phyloP scores from a whole-genome alignment of 495 filamentous ascomycete genomes.

The Parathielavia hyrcaniae region DNA sequence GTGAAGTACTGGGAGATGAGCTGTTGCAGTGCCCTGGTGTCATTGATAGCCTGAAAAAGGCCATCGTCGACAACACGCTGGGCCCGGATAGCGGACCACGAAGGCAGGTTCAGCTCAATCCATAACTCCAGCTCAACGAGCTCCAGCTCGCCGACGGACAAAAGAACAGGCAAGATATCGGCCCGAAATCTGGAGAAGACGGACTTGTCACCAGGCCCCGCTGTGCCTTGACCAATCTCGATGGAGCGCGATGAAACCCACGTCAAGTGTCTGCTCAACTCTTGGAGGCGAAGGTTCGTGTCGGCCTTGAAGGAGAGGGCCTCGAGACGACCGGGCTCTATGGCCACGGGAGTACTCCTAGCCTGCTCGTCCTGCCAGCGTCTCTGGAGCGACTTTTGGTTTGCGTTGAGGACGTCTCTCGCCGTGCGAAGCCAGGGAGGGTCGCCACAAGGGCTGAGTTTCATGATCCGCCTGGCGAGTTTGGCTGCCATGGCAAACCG shows the following conservation, averaged over 20 bases:
- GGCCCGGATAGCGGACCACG: constrained; percentile 23
- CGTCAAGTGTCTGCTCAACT: constrained; percentile 1
- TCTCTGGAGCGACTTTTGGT: not conserved
- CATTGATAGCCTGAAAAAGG: not conserved
- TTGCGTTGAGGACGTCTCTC: not conserved
- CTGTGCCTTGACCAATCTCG: not conserved
- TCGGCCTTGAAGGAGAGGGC: constrained; percentile 14
- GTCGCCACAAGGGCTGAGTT: constrained; percentile 28
- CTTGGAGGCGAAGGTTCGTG: constrained; percentile 10
- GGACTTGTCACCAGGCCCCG: constrained; percentile 15
- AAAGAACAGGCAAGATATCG: not conserved
- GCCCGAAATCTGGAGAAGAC: not conserved
- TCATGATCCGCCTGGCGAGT: constrained; percentile 43
- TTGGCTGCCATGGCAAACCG: constrained; percentile 47
- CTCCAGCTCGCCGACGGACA: not conserved
- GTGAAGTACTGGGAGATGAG: constrained; percentile 25
- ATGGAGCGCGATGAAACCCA: constrained; percentile 11
- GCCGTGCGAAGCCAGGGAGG: constrained; percentile 3
- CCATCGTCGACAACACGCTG: not conserved
- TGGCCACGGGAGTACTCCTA: not conserved
- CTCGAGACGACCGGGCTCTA: not conserved
- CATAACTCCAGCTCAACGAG: constrained; percentile 22
- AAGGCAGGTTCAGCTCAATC: constrained; percentile 15
- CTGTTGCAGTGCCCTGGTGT: constrained; percentile 12
- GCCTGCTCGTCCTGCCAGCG: constrained; percentile 17